Evolutionary conservation across 2,329 filamentous ascomycete species (phyloP), one percentile per base, ranked within the genome.

Genomic region (Elsinoe ampelina): DNA sequence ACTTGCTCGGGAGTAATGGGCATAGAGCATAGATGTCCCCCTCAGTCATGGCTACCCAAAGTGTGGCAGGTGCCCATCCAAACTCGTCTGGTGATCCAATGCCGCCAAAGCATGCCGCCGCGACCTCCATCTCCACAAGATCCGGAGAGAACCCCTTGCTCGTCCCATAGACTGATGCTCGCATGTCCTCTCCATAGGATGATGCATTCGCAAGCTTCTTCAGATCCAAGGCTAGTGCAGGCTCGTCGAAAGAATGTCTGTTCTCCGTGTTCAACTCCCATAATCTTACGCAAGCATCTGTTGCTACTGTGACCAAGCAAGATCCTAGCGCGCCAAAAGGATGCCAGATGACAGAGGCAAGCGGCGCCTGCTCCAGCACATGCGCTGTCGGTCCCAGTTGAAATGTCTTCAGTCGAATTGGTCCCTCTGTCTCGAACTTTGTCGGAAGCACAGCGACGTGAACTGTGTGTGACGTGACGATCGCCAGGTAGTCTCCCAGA

Each of bases 31-130:
- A 98, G 5, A 97, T 80, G 66, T 96, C 91, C 2, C 93, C 93
- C 59, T 89, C 87, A 36, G 83, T 83, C 87, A 96, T 98, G n/a
- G 91, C 90, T 54, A 97, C 76, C 89, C 92, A 98, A 10, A 98
- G 77, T 0, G 93, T 97, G 87, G 96, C 96, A 8, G 91, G 83
- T 6, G 90, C 87, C 93, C 93, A 98, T 1, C 80, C 80, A 64
- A 82, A 76, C 61, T 84, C 80, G 36, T 78, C 79, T 55, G 79
- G 75, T 57, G 70, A 73, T 8, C 79, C 80, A 52, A 69, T 75
- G 22, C 90, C 90, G 12, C 90, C 92, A 73, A 98, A 98, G 68
- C 84, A 88, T 52, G 91, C 90, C 1, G 91, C 85, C 3, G 90
- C 89, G 19, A 95, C 89, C 66, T 96, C 88, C 85, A 98, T 95